phyloP scores from a whole-genome alignment of 352 stramenopile genomes.

The Globisporangium echinulatum region DNA sequence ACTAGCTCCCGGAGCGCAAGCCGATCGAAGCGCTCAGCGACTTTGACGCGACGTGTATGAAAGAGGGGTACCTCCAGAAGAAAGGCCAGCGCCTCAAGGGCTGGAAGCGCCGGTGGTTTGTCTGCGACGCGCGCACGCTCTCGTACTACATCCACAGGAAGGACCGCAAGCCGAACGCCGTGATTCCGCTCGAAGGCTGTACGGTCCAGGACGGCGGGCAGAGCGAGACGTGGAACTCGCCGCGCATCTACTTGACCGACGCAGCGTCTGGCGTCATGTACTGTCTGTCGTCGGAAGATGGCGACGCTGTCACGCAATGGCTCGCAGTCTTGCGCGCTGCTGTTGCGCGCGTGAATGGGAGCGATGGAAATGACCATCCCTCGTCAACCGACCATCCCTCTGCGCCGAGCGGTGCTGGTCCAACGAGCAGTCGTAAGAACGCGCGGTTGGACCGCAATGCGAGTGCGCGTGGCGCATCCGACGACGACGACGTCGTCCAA shows the following conservation, averaged over 20 bases:
- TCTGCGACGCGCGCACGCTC: constrained; percentile 73
- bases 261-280: constrained; percentile 70
- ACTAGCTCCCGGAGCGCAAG: constrained; percentile 51
- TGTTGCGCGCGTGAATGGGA: constrained; percentile 23
- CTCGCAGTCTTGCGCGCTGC: constrained; percentile 56
- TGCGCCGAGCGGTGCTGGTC: too few species aligned
- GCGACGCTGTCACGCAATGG: constrained; percentile 62
- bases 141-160: constrained; percentile 82
- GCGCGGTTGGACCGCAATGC: too few species aligned
- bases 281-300: constrained; percentile 73
- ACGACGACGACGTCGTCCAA: constrained; percentile 3
- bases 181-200: constrained; percentile 73
- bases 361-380: too few species aligned
- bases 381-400: too few species aligned
- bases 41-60: constrained; percentile 65
- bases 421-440: too few species aligned
- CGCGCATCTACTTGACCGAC: constrained; percentile 81
- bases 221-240: constrained; percentile 84
- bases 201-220: constrained; percentile 76
- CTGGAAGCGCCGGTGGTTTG: constrained; percentile 83
- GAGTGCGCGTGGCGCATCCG: not conserved
- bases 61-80: constrained; percentile 83
- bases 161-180: constrained; percentile 74
- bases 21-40: constrained; percentile 36
- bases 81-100: constrained; percentile 77